Conservation (phyloP, 2,329 filamentous ascomycete genomes). For the Thielaviopsis populi region DNA sequence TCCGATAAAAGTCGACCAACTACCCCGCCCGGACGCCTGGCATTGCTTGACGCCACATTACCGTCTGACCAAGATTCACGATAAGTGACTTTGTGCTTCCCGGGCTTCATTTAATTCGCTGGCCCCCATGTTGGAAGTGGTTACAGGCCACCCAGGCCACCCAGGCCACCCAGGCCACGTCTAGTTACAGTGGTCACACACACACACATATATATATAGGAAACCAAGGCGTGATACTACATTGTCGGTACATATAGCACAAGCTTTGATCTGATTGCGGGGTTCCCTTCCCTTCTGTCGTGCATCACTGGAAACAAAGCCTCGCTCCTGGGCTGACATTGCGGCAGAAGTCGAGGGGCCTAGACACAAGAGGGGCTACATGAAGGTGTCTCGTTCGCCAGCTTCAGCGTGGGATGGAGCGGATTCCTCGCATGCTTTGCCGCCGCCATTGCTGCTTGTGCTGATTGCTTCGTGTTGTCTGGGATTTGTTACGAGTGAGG, state of each 20-base stretch:
- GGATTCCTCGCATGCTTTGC: neutral
- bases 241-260: neutral
- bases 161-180: neutral
- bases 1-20: neutral
- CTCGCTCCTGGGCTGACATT: neutral
- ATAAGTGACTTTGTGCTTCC: neutral
- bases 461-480: neutral
- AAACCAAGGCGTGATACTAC: neutral
- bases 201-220: no score
- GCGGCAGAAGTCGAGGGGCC: neutral
- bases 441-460: neutral
- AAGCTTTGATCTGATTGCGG: conserved; percentile 3
- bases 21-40: neutral
- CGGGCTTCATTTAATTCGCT: neutral
- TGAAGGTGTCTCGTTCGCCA: neutral
- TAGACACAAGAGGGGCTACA: neutral
- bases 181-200: neutral
- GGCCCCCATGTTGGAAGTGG: no score
- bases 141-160: neutral
- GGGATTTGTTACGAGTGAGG: neutral
- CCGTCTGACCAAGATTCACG: neutral
- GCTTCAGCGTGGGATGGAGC: neutral
- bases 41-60: neutral
- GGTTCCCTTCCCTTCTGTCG: neutral
- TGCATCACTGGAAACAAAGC: neutral